These are phyloP conservation scores for Mycena vitilis DNA, from an alignment of 768 basidiomycete genomes.

Conservation along the genomic window DNA sequence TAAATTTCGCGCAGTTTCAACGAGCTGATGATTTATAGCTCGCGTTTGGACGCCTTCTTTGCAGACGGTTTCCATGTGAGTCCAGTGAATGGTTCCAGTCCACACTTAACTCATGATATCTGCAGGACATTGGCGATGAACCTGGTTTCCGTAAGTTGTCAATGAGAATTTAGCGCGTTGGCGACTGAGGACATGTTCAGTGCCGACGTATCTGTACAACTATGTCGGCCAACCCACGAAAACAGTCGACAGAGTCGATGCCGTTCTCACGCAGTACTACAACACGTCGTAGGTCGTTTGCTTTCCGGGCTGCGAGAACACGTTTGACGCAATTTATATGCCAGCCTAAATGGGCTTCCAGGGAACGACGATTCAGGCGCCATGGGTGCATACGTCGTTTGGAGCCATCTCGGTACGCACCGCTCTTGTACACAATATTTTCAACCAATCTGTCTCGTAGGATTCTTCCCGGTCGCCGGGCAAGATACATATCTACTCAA, in stretches of 20 bases:
- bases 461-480: constrained; percentile 34
- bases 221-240: constrained; percentile 33
- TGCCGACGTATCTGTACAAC: constrained; percentile 36
- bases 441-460: not conserved
- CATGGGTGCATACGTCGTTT: constrained; percentile 33
- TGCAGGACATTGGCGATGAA: constrained; percentile 33
- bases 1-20: not conserved
- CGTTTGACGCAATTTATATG: not conserved
- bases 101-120: not conserved
- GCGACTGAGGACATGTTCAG: not conserved
- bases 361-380: constrained; percentile 35
- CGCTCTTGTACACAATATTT: not conserved
- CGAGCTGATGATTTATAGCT: constrained; percentile 1
- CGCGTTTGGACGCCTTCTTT: constrained; percentile 34
- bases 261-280: constrained; percentile 20
- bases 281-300: constrained; percentile 23
- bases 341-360: constrained; percentile 26
- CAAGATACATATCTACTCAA: constrained; percentile 34
- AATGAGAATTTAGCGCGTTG: not conserved
- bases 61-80: constrained; percentile 27
- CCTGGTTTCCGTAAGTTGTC: constrained; percentile 33
- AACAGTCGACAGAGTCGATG: constrained; percentile 33
- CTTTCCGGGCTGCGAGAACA: too few relatives aligned
- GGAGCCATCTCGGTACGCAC: constrained; percentile 31
- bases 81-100: not conserved